Conservation (phyloP, 2,329 filamentous ascomycete genomes). For the Colletotrichum noveboracense region DNA sequence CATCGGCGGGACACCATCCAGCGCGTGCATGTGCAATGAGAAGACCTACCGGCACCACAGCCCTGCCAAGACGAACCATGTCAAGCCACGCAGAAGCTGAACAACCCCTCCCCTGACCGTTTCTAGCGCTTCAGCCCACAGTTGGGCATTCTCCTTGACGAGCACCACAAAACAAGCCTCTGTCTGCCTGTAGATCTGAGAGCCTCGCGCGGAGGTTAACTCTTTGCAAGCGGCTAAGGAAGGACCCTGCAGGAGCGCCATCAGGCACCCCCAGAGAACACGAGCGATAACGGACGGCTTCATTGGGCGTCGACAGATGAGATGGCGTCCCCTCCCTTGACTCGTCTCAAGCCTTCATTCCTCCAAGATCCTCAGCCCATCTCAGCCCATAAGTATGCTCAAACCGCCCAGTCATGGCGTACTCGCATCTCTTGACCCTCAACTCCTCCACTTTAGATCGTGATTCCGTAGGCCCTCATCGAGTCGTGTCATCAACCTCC, state of each 20-base stretch:
- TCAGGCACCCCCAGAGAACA: not conserved
- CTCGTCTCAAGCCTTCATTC: not conserved
- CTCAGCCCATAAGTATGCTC: conserved; percentile 9
- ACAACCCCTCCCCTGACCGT: not conserved
- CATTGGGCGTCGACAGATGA: not conserved
- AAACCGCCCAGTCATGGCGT: not conserved
- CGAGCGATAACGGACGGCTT: not conserved
- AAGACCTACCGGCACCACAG: not conserved
- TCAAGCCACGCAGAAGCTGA: conserved; percentile 15
- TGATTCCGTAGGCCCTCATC: not conserved
- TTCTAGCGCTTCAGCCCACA: not conserved
- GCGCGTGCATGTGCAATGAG: not conserved
- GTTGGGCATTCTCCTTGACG: conserved; percentile 1
- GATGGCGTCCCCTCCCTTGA: conserved; percentile 6
- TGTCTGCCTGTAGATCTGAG: not conserved
- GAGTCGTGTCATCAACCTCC: not conserved
- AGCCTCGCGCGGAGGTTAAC: not conserved
- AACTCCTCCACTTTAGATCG: not conserved
- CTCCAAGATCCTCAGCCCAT: not conserved
- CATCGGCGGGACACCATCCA: not conserved
- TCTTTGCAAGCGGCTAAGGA: not conserved
- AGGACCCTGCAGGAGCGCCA: not conserved
- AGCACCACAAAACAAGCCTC: not conserved
- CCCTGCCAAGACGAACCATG: not conserved
- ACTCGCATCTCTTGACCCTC: not conserved